Evolutionary conservation across 352 stramenopile genomes (phyloP).

Genomic region (Pythium biforme): DNA sequence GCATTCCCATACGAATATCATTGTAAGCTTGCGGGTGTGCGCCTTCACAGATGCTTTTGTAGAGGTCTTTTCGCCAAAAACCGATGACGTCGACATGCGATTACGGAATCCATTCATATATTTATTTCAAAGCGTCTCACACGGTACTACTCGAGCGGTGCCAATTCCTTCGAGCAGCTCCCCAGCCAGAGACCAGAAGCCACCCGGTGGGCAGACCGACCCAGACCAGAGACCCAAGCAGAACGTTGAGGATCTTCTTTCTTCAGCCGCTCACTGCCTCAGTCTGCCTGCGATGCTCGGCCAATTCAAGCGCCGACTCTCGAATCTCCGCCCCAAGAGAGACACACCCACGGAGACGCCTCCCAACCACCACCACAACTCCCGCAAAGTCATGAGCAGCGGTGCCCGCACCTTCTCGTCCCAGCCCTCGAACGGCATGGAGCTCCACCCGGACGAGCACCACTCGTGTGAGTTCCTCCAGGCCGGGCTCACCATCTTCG

Average conservation of each 20-base stretch:
- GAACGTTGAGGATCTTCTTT: conserved; percentile 11
- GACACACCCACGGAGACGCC: conserved; percentile 3
- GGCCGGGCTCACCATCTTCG: conserved; percentile 75
- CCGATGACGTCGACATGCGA: conserved; percentile 17
- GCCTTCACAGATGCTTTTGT: conserved; percentile 3
- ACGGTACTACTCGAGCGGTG: conserved; percentile 8
- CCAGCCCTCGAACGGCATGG: conserved; percentile 12
- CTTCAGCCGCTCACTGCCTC: neutral
- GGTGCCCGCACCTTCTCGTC: neutral
- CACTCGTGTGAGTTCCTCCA: conserved; percentile 69
- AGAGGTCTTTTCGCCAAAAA: neutral
- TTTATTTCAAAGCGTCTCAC: conserved; percentile 3
- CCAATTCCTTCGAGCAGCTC: conserved; percentile 2
- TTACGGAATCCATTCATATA: conserved; percentile 1
- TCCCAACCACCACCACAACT: neutral
- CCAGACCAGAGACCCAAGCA: conserved; percentile 9
- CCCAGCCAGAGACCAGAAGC: neutral
- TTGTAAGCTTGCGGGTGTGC: neutral
- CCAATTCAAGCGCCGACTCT: conserved; percentile 23
- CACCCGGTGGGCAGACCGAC: neutral
- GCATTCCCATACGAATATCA: neutral
- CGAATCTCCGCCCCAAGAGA: conserved; percentile 21
- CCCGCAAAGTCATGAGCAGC: conserved; percentile 14
- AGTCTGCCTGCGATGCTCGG: conserved; percentile 5
- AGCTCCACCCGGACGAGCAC: conserved; percentile 46